Evolutionary conservation across 306 rosid genomes (phyloP).

Genomic region (peach (Prunus persica)): Prunus_persica_NCBIv2 NC_034009.1:46357501-46358000

Average conservation of each 20-base stretch:
- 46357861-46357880: conserved; percentile 92
- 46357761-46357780: neutral
- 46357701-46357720: neutral
- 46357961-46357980: conserved; percentile 97
- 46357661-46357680: neutral
- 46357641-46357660: no score
- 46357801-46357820: neutral
- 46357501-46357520: neutral
- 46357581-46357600: neutral
- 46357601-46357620: neutral
- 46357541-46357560: neutral
- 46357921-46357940: conserved; percentile 84
- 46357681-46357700: neutral
- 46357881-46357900: conserved; percentile 87
- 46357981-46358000: conserved; percentile 84
- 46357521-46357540: neutral
- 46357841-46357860: conserved; percentile 82
- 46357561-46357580: neutral
- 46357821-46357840: conserved; percentile 60
- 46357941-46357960: conserved; percentile 94
- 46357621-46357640: neutral
- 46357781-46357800: neutral
- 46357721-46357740: neutral
- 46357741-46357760: neutral
- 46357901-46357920: conserved; percentile 84